Base-by-base conservation (phyloP, 371 early-diverging fungal species). In the Mucor ambiguus region DNA sequence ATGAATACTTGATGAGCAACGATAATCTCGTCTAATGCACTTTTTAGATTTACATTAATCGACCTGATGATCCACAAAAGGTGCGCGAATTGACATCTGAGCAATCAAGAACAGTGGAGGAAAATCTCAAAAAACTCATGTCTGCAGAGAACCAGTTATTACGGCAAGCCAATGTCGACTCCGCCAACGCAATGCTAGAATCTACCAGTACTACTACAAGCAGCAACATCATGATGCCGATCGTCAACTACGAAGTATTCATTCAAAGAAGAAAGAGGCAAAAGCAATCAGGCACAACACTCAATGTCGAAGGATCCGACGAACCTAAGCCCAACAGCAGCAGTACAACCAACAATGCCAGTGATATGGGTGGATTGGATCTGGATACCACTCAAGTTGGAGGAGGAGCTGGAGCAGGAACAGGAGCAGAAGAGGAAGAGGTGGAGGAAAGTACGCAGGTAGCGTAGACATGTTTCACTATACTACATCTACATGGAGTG, bases 91-190 rank as follows among this genome's bases (percentile, higher is more conserved):
- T 87, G 20, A 87, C 85, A 44, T 84, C 86, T 24, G 84, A 87
- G 33, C 88, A 87, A 77, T 86, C 88, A 18, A 78, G 88, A 33
- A 80, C 84, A 30, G 88, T 87, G 7, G 88, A 87, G 69, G 84
- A 85, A 22, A 87, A 87, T 44, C 60, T 87, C 58, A 87, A 87
- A 58, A 78, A 81, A 37, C 61, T 87, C 12, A 86, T 86, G 83
- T 78, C 86, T 7, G 81, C 82, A 0, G 86, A 86, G 63, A 84
- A 84, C 48, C 75, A 84, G 35, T 66, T 84, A 29, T 70, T 79
- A n/a, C 78, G 79, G 64, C 74, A 76, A 35, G 59, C 61, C 16
- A 49, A 60, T 33, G 59, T 41, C 1, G 58, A 58, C 24, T 28
- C 46, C 6, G 24, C 65, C 37, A 64, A 14, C 10, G 49, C 48